Base-by-base conservation (phyloP, 2,329 filamentous ascomycete species). In the Lachnum nothofagi region DNA sequence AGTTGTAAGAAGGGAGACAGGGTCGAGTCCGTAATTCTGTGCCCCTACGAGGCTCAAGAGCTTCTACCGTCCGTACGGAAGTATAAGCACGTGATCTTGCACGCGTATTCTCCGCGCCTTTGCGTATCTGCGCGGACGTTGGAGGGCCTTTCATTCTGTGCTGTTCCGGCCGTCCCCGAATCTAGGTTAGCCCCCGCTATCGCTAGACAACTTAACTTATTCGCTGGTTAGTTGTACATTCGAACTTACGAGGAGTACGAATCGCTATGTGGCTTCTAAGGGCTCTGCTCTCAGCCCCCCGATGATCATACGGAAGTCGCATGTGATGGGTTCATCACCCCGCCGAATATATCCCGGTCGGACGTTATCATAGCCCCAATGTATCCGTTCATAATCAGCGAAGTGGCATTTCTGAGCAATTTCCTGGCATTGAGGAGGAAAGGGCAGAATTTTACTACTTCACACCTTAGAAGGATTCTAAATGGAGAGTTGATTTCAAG, bases 161-260 rank as follows among this genome's bases (percentile, higher is more conserved):
- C 62, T 3, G 49, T 72, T 1, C 68, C 70, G 2, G 35, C 35
- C 38, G 59, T 0, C 47, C 52, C 2, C 5, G 0, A 1, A 54
- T 58, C n/a, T 46, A 31, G 3, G 41, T 64, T 4, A 60, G 55
- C 8, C 59, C 56, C 12, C 8, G 23, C 16, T 33, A 38, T 0
- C 27, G 46, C 0, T 0, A 64, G 71, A 0, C 69, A 78, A 49
- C 70, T 88, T 0, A 82, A 83, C 37, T 65, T 88, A 0, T 87
- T 88, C 48, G 70, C 85, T 0, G 85, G 84, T 0, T 80, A 85
- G 48, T 70, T 87, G 0, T 88, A 86, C 55, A 68, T 87, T 8
- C 63, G 61, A 0, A 72, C 70, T 0, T 77, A 72, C 39, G 48
- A 65, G 0, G 74, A 85, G 44, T 88, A 87, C 53, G 52, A 61